Evolutionary conservation across 805 yeast species (phyloP), one percentile per base, ranked within the genome.

Genomic region (Brettanomyces anomalus): DNA sequence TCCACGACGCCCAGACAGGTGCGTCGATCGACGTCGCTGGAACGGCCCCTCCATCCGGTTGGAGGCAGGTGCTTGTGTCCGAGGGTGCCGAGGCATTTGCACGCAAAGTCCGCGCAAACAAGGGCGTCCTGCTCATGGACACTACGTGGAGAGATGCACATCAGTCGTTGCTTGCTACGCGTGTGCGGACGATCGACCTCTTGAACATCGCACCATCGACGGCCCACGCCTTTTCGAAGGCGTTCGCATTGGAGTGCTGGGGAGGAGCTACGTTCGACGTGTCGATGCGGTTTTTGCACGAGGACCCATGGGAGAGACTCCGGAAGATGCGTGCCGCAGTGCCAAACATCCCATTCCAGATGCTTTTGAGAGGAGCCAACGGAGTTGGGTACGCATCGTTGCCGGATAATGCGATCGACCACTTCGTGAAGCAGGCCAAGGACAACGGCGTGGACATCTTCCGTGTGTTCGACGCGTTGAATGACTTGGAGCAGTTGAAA

Each of bases 111-210:
- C 79, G 97, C 63, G 64, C 68, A 15, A 80, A 78, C 67, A 70
- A 85, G 43, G 98, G 98, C 57, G 81, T 95, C 52, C 71, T 93
- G 64, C 68, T 93, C 56, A 93, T 94, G 86, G 99, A 93, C 65
- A 93, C 99, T 43, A 93, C 99, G 8, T 93, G 99, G 99, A 87
- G 99, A 79, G 99, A 93, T 67, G 98, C 98, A 32, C 98, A 93
- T 68, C 99, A 93, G 73, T 89, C 97, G 19, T 70, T 93, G 54
- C 74, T 93, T 58, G 99, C 99, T 8, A 93, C 99, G 35, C 84
- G 98, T 68, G 94, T 93, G 33, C 81, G 99, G 68, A 93, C 98
- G 19, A 76, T 85, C 53, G 99, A 93, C 66, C 70, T 93, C 58
- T 70, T 82, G 41, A 84, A 88, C 54, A 86, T 93, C 69, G 99